phyloP scores from a whole-genome alignment of 139 green algal species.

The Astrephomene gubernaculifera region DNA sequence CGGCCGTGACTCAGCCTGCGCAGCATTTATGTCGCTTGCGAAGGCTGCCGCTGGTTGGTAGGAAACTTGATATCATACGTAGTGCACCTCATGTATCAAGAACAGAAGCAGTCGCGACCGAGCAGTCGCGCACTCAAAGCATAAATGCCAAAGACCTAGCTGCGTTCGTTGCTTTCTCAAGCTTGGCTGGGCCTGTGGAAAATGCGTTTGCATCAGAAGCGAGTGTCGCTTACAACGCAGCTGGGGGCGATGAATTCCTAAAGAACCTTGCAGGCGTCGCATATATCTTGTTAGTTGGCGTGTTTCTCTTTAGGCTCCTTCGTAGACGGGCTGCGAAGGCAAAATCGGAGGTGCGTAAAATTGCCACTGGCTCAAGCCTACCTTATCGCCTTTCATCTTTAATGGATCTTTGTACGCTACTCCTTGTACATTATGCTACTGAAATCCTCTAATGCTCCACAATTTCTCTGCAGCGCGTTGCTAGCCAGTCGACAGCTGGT shows the following conservation, averaged over 20 bases:
- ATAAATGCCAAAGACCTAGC: not conserved
- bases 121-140: too few species aligned
- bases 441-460: too few species aligned
- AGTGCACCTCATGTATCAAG: not conserved
- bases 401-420: too few species aligned
- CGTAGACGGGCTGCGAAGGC: slow-evolving; percentile 63
- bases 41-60: too few species aligned
- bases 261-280: slow-evolving; percentile 64
- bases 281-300: slow-evolving; percentile 70
- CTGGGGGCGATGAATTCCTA: slow-evolving; percentile 59
- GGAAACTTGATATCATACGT: not conserved
- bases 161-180: not conserved
- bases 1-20: not conserved
- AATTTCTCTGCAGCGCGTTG: slow-evolving; percentile 6
- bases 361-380: too few species aligned
- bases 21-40: not conserved
- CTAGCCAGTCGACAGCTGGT: not conserved
- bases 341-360: slow-evolving; percentile 60
- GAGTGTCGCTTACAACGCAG: slow-evolving; percentile 56
- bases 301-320: slow-evolving; percentile 71
- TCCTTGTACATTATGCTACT: too few species aligned
- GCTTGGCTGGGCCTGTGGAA: not conserved
- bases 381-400: too few species aligned
- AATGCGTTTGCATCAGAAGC: slow-evolving; percentile 52
- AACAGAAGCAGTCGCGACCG: too few species aligned